These are phyloP conservation scores for Cucurbita pepo DNA, from an alignment of 306 rosid genomes.

Conservation along the genomic window DNA sequence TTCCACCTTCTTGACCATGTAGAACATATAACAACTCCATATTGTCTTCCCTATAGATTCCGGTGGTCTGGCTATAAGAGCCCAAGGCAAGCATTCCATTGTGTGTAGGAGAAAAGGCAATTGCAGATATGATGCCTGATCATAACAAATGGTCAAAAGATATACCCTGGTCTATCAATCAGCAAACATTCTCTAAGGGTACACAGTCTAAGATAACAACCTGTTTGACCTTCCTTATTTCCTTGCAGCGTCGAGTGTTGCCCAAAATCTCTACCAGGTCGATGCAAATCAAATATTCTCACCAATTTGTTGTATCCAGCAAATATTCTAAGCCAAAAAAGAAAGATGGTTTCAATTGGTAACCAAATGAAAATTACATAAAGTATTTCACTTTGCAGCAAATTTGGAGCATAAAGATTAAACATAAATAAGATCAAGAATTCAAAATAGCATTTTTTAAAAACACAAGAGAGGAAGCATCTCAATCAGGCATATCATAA, in stretches of 20 bases:
- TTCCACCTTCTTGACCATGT: constrained; percentile 97
- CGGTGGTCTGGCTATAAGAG: constrained; percentile 78
- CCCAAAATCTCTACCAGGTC: constrained; percentile 86
- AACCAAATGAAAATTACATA: background rate
- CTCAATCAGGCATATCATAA: background rate
- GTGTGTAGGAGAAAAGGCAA: constrained; percentile 77
- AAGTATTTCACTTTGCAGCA: background rate
- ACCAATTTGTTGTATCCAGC: constrained; percentile 92
- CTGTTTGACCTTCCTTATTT: constrained; percentile 85
- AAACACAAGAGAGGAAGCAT: background rate
- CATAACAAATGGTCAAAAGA: constrained; percentile 1
- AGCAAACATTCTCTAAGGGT: background rate
- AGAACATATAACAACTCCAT: constrained; percentile 76
- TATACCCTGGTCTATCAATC: constrained; percentile 1
- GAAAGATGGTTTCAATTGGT: background rate
- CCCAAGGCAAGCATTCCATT: constrained; percentile 83
- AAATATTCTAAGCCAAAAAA: constrained; percentile 39
- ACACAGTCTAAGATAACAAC: constrained; percentile 23
- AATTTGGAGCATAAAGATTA: background rate
- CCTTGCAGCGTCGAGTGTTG: constrained; percentile 57
- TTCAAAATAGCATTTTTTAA: background rate
- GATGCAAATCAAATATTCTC: constrained; percentile 84
- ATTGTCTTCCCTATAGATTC: constrained; percentile 77
- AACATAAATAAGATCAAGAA: background rate
- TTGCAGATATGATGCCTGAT: constrained; percentile 80